These are phyloP conservation scores for Colletotrichum brevisporum DNA, from an alignment of 2,329 filamentous ascomycete species.

Conservation along the genomic window DNA sequence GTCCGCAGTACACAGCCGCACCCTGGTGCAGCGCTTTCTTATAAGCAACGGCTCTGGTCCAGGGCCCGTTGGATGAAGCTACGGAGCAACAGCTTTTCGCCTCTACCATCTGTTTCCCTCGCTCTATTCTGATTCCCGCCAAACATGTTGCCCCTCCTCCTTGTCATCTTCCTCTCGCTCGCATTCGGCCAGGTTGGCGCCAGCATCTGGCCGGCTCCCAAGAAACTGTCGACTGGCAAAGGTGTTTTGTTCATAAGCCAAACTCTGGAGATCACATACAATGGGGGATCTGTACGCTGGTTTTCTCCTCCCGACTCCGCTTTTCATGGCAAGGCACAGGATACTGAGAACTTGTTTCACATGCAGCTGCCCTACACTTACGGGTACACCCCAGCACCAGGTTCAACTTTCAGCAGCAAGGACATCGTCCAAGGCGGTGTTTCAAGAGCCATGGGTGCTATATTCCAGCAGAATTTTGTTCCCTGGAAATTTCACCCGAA, in stretches of 20 bases:
- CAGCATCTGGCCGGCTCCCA: slow-evolving; percentile 69
- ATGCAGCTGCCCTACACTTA: slow-evolving; percentile 64
- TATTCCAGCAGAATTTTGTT: slow-evolving; percentile 78
- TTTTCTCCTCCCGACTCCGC: slow-evolving; percentile 49
- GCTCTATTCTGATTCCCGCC: not conserved
- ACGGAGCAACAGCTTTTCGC: not conserved
- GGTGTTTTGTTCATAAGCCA: slow-evolving; percentile 67
- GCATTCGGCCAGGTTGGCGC: slow-evolving; percentile 61
- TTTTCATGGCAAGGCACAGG: slow-evolving; percentile 38
- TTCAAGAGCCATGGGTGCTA: slow-evolving; percentile 71
- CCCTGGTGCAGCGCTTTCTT: slow-evolving; percentile 3
- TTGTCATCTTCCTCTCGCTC: slow-evolving; percentile 57
- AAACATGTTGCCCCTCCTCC: slow-evolving; percentile 49
- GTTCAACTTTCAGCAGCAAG: slow-evolving; percentile 61
- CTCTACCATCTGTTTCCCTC: not conserved
- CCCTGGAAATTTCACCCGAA: slow-evolving; percentile 84
- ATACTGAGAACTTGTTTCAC: slow-evolving; percentile 52
- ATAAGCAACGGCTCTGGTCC: slow-evolving; percentile 21
- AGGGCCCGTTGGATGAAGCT: not conserved
- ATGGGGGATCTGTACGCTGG: slow-evolving; percentile 69
- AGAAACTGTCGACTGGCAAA: slow-evolving; percentile 65
- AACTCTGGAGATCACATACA: slow-evolving; percentile 69
- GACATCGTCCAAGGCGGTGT: slow-evolving; percentile 70
- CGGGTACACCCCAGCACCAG: slow-evolving; percentile 57
- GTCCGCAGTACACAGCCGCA: slow-evolving; percentile 3